Evolutionary conservation across 2,329 filamentous ascomycete species (phyloP), one percentile per base, ranked within the genome.

Genomic region (Trichoderma asperellum): DNA sequence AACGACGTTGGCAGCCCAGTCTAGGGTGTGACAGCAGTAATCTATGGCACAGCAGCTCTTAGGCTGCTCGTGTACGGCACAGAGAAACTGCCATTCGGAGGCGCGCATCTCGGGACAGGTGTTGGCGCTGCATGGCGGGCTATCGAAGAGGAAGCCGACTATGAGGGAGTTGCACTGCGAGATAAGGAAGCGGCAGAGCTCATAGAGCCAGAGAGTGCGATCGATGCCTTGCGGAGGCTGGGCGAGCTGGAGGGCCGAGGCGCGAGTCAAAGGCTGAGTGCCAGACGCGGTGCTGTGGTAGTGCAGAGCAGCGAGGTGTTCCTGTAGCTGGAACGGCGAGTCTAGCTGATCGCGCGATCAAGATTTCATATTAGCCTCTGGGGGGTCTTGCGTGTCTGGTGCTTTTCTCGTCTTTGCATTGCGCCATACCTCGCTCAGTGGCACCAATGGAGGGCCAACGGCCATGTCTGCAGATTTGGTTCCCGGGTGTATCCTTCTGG

Each of bases 41-140:
- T 99, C 96, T 77, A 99, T 97, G 63, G 96, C 96, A 80, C 95
- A 97, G 83, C 96, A 99, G 75, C 91, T 92, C 82, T 98, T 98
- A 60, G 96, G 96, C 61, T 94, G 92, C 77, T 98, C 95, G 79
- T 99, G 96, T 3, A 98, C 96, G 62, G 96, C 96, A 82, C 96
- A 99, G 59, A 99, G 88, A 77, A 98, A 99, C 82, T 99, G 96
- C 96, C 96, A 99, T 83, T 99, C 95, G 35, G 92, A 96, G 2
- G 96, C 96, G 77, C 96, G 94, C 96, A 99, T 99, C 82, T 99
- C 96, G 37, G 94, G 94, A 77, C 96, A 99, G 1, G 96, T 97
- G 72, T 86, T 85, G 16, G 92, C 88, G 70, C 93, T 97, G 82
- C 96, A 99, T 3, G 95, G 91, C 7, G 95, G 95, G 55, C 86